Evolutionary conservation across 495 filamentous ascomycete species (phyloP).

Genomic region (Trichocladium uniseriatum): DNA sequence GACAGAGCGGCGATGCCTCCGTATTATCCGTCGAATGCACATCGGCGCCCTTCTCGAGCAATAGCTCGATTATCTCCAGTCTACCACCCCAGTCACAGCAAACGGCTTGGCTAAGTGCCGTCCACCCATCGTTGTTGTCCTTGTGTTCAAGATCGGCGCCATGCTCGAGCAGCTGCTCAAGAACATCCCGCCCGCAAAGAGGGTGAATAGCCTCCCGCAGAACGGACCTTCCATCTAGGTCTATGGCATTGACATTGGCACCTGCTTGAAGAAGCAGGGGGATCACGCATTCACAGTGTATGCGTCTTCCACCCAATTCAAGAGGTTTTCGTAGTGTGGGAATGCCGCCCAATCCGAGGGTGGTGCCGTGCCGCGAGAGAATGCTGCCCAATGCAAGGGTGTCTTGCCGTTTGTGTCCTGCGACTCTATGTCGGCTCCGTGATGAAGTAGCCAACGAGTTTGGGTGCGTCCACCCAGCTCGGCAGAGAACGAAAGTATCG

Average conservation of each 20-base stretch:
- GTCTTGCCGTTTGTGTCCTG: background rate
- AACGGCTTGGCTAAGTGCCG: background rate
- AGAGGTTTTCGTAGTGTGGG: no score
- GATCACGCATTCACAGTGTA: no score
- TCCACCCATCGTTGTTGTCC: background rate
- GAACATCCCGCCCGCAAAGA: background rate
- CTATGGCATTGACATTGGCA: background rate
- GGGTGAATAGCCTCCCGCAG: background rate
- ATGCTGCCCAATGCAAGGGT: background rate
- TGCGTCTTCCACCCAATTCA: no score
- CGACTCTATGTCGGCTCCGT: background rate
- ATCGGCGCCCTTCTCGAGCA: background rate
- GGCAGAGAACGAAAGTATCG: no score
- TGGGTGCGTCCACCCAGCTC: no score
- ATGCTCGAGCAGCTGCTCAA: background rate
- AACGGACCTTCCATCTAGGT: background rate
- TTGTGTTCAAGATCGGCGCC: constrained; percentile 8
- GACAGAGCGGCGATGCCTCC: background rate
- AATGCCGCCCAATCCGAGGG: no score
- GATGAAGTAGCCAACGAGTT: no score
- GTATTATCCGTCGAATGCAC: background rate
- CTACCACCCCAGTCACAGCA: background rate
- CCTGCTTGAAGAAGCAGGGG: no score
- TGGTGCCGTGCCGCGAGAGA: no score
- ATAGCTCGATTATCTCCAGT: background rate